Evolutionary conservation across 352 stramenopile genomes (phyloP).

Genomic region (Phytophthora vignae): DNA sequence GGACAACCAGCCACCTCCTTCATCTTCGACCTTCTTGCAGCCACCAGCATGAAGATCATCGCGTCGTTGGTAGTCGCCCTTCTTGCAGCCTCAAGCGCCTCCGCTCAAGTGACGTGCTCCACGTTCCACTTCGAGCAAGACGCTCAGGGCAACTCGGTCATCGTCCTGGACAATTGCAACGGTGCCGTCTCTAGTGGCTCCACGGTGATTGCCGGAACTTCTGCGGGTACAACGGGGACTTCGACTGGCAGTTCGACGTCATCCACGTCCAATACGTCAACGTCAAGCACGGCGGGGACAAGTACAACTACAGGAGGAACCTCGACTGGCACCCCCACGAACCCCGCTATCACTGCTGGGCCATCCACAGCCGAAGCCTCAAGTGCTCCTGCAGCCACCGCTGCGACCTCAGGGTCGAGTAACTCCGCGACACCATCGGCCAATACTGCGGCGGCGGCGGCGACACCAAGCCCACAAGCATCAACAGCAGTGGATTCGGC

Average conservation of each 20-base stretch:
- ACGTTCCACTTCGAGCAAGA: slow-evolving; percentile 31
- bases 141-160: slow-evolving; percentile 15
- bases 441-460: background rate
- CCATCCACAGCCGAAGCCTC: background rate
- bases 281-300: background rate
- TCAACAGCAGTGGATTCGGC: slow-evolving; percentile 4
- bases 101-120: slow-evolving; percentile 24
- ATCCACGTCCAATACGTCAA: background rate
- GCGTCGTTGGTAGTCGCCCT: slow-evolving; percentile 19
- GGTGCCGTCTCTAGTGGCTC: slow-evolving; percentile 20
- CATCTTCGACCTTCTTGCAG: background rate
- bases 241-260: slow-evolving; percentile 6
- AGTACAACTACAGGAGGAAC: background rate
- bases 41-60: slow-evolving; percentile 21
- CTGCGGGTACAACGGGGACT: background rate
- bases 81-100: slow-evolving; percentile 9
- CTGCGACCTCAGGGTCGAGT: background rate
- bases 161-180: slow-evolving; percentile 31
- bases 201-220: slow-evolving; percentile 14
- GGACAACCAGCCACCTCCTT: background rate
- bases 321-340: background rate
- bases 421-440: background rate
- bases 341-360: background rate
- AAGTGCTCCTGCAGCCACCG: background rate
- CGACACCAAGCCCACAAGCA: slow-evolving; percentile 5